phyloP scores from a whole-genome alignment of 768 basidiomycete species.

The Sarcodon sp. region DNA sequence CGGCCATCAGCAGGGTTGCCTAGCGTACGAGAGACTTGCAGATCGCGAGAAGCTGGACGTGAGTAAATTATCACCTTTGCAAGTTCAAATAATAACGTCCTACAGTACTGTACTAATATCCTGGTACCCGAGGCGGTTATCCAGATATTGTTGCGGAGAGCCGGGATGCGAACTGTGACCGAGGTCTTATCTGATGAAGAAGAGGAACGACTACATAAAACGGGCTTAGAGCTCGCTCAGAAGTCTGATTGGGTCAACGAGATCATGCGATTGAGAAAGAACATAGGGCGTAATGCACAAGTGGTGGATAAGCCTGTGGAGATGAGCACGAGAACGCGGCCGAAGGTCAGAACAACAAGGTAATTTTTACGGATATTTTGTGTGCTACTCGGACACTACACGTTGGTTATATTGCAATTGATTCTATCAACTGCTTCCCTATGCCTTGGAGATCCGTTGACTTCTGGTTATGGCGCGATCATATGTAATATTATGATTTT shows the following conservation, averaged over 20 bases:
- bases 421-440: no score
- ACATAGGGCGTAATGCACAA: no score
- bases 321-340: no score
- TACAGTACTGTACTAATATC: slow-evolving; percentile 59
- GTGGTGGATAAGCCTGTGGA: no score
- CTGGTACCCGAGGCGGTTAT: slow-evolving; percentile 60
- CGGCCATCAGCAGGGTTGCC: not conserved
- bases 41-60: slow-evolving; percentile 40
- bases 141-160: slow-evolving; percentile 66
- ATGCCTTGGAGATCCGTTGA: no score
- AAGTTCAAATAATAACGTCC: not conserved
- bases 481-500: no score
- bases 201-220: slow-evolving; percentile 39
- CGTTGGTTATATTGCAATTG: no score
- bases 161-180: slow-evolving; percentile 38
- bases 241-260: slow-evolving; percentile 65
- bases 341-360: no score
- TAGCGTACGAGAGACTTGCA: slow-evolving; percentile 26
- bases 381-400: no score
- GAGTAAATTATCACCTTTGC: slow-evolving; percentile 9
- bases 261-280: slow-evolving; percentile 19
- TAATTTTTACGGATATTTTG: no score
- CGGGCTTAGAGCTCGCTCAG: slow-evolving; percentile 31
- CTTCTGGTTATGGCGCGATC: no score
- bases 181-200: slow-evolving; percentile 37